Evolutionary conservation across 352 stramenopile species (phyloP), one percentile per base, ranked within the genome.

Genomic region (Hyphochytrium catenoides): DNA sequence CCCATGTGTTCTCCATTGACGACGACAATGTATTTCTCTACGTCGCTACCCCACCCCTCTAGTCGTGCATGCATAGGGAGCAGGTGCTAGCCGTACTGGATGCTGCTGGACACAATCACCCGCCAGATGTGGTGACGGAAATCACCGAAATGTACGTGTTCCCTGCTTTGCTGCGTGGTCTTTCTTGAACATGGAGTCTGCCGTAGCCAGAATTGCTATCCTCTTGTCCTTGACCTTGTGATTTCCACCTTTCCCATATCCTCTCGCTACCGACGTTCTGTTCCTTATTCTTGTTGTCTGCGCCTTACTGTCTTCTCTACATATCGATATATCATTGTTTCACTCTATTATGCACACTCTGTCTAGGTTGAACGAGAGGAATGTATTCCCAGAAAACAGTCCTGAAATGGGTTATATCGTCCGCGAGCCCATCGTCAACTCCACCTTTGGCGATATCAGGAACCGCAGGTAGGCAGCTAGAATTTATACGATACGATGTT

Each of bases 361-460:
- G 9, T 19, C 8, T 24, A 83, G 68, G 30, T 74, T 84, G 40
- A 84, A 84, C 46, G 75, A 76, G 32, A 55, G 74, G 21, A 79
- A 76, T 22, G 66, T 77, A 26, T 84, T 79, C 24, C 37, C 64
- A 0, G 69, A 81, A 41, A 63, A 77, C 38, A 78, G 66, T 23
- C 47, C 74, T 6, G 69, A 84, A 44, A 74, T 84, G 66, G 69
- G 69, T 30, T 84, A 74, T 46, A 56, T 84, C 21, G 64, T 78
- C 3, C 69, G 69, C 30, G 69, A 84, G 31, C 69, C 69, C 12
- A 84, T 84, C 41, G 81, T 84, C 56, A 84, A 84, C 55, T 66
- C 66, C 38, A 84, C 69, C 19, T 84, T 84, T 43, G 69, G 69
- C 24, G 66, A 84, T 51, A 84, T 84, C 40, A 66, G 69, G 31